Evolutionary conservation across 1,284 basidiomycete genomes (phyloP), one percentile per base, ranked within the genome.

Genomic region (Apiotrichum gracile): DNA sequence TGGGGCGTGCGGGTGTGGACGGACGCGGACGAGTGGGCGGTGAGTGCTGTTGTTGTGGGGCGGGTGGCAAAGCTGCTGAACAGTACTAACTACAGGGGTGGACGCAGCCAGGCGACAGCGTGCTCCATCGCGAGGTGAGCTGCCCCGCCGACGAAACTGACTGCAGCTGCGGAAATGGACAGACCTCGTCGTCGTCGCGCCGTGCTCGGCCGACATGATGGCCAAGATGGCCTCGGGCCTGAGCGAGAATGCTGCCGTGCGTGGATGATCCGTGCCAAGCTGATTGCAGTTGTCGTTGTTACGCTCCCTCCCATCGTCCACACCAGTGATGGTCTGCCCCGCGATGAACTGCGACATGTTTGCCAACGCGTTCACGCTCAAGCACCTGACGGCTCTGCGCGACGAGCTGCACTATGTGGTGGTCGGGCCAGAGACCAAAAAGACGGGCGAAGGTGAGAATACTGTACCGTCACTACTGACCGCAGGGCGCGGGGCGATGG

Each of bases 341-440:
- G 92, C 94, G 0, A 97, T 97, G 93, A 97, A 97, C 70, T 96
- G 92, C 4, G 78, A 89, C 61, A 97, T 97, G 92, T 97, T 88
- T 68, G 82, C 87, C 58, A 91, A 98, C 67, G 89, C 90, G 19
- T 78, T 97, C 33, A 97, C 94, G 0, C 80, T 81, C 3, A 81
- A 85, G 57, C 94, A 98, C 65, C 69, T 97, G 22, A 78, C 80
- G 12, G 67, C 85, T 31, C 80, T 91, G 1, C 78, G 78, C 19
- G 85, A 91, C 1, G 80, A 86, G 40, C 80, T 96, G 12, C 81
- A 82, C 2, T 97, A 96, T 67, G 76, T 83, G 35, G 81, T 97
- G 9, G 78, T 86, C 4, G 92, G 93, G 0, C 94, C 93, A 0
- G 72, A 74, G 52, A 63, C 62, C 0, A 57, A 62, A 1, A 68